These are phyloP conservation scores for Selenicereus undatus DNA, from an alignment of 148 eudicot genomes.

Conservation along the genomic window DNA sequence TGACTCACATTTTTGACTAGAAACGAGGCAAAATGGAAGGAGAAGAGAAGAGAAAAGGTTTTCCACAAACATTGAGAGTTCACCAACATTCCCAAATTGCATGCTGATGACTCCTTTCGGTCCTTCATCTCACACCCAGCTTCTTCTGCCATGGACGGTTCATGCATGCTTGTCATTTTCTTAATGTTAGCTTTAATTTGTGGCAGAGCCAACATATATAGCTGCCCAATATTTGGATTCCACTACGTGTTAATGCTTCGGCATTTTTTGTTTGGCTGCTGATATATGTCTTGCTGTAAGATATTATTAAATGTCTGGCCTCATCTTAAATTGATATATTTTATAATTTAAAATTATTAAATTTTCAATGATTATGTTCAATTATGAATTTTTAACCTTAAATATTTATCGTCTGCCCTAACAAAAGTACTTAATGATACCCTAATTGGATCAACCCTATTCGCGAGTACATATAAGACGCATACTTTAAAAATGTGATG, in stretches of 20 bases:
- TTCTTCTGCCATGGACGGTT: slow-evolving; percentile 25
- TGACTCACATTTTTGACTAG: not conserved
- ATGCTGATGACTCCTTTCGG: slow-evolving; percentile 1
- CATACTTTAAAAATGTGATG: no score
- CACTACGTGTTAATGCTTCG: slow-evolving; percentile 19
- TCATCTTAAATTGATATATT: no score
- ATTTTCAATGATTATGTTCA: no score
- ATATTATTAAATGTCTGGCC: no score
- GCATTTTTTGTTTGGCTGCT: no score
- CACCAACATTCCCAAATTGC: slow-evolving; percentile 8
- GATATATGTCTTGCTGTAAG: no score
- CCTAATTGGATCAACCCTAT: no score
- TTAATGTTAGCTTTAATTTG: slow-evolving; percentile 19
- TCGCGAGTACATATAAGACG: no score
- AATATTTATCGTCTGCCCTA: no score
- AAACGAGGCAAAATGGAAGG: not conserved
- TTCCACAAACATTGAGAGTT: not conserved
- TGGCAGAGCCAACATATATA: slow-evolving; percentile 12
- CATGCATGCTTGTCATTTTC: slow-evolving; percentile 21
- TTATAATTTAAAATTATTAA: no score
- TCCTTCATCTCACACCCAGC: not conserved
- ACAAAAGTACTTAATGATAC: no score
- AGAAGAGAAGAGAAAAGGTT: not conserved
- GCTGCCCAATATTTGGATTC: slow-evolving; percentile 26
- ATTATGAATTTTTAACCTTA: no score